A percentile compares a stretch with the other conserved stretches of the same genome.
These are phyloP conservation scores for Coemansia sp. DNA, from an alignment of 192 early-diverging fungal genomes.

Conservation along the genomic window DNA sequence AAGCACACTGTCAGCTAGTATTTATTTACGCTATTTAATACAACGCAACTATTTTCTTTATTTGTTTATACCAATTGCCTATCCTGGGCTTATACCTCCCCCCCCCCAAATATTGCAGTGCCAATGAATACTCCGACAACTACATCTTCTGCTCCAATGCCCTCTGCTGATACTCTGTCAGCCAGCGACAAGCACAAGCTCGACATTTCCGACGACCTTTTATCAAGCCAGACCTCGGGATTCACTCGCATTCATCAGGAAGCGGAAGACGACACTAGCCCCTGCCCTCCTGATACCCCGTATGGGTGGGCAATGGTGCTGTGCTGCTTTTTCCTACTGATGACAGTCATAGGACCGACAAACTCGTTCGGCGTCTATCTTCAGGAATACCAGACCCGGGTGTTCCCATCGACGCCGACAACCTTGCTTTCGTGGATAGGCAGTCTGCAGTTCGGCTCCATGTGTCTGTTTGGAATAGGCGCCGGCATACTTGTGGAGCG, in stretches of 20 bases:
- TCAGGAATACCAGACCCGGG: slow-evolving; percentile 20
- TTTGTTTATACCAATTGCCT: too few relatives aligned
- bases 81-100: too few relatives aligned
- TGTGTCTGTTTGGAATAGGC: slow-evolving; percentile 31
- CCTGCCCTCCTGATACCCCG: background rate
- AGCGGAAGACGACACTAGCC: background rate
- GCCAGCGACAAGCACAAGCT: too few relatives aligned
- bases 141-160: too few relatives aligned
- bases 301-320: slow-evolving; percentile 35
- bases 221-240: background rate
- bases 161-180: too few relatives aligned
- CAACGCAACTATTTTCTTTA: too few relatives aligned
- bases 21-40: too few relatives aligned
- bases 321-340: slow-evolving; percentile 27
- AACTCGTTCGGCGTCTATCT: slow-evolving; percentile 43
- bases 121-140: too few relatives aligned
- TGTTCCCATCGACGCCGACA: slow-evolving; percentile 22
- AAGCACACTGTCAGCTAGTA: too few relatives aligned
- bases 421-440: slow-evolving; percentile 45
- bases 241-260: background rate
- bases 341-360: slow-evolving; percentile 25
- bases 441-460: slow-evolving; percentile 30
- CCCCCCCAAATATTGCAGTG: too few relatives aligned
- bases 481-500: slow-evolving; percentile 36
- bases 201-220: background rate